phyloP scores from a whole-genome alignment of 2,329 filamentous ascomycete genomes.

The Pseudocercospora macadamiae region DNA sequence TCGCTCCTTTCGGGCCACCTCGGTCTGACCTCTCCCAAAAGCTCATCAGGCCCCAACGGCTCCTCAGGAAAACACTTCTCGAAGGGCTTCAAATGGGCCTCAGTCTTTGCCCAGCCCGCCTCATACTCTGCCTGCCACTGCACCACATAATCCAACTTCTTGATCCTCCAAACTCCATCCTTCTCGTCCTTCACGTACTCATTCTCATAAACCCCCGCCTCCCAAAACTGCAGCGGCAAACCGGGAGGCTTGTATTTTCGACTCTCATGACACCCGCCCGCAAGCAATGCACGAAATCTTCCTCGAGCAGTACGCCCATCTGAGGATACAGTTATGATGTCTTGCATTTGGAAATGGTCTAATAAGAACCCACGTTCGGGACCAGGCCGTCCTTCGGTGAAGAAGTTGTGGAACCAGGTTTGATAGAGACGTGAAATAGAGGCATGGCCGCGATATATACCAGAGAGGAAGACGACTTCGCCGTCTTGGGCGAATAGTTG shows the following conservation, averaged over 20 bases:
- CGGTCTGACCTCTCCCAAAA: neutral
- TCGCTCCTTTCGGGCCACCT: neutral
- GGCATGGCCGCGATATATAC: neutral
- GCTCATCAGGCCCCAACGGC: neutral
- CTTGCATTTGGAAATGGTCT: neutral
- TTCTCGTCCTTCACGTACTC: neutral
- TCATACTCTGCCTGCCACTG: constrained; percentile 3
- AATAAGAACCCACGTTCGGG: neutral
- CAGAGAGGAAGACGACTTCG: neutral
- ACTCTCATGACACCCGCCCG: neutral
- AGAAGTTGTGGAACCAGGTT: neutral
- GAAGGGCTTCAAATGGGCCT: neutral
- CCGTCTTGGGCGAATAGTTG: neutral
- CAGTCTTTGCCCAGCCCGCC: neutral
- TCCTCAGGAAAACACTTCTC: constrained; percentile 1
- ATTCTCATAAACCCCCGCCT: neutral
- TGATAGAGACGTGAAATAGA: neutral
- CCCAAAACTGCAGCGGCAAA: neutral
- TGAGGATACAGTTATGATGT: neutral
- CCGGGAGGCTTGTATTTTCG: neutral
- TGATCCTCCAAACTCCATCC: constrained; percentile 1
- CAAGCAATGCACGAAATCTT: neutral
- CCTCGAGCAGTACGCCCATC: neutral
- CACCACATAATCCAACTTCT: constrained; percentile 1
- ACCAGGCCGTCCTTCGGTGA: neutral